Base-by-base conservation (phyloP, 345 rosid genomes). In the Arabis alpina region DNA sequence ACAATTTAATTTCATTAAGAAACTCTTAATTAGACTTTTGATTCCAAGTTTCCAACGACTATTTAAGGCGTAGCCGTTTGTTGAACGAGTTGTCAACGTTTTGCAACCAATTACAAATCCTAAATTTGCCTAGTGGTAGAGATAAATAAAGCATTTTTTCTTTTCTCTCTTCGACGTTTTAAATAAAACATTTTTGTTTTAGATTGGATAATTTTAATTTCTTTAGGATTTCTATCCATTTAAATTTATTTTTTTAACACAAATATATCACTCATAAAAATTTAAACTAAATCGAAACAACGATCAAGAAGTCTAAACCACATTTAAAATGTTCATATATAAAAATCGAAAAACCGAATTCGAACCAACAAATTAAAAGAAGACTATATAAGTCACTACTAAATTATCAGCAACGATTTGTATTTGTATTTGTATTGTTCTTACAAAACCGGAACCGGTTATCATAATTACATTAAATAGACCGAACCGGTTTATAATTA, bases 21-120 rank as follows among this genome's bases (percentile, higher is more conserved):
- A 43, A 27, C 25, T 32, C 12, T 12, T 30, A 7, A 42, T 9
- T 19, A 28, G 32, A 51, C 36, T 1, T 70, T 51, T 16, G 52
- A 40, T 25, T 39, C 23, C 43, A 51, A 50, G 44, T 61, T 41
- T n/a, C 58, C 41, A 59, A 50, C 42, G 32, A 19, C 16, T 52
- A 41, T 6, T 9, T 14, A 45, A 63, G 70, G 25, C 51, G 39
- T 56, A 48, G 51, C 25, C 32, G 52, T 54, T 63, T 25, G 70
- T 63, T 45, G 64, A 56, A 48, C 44, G 37, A 64, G 60, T 56
- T 73, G 60, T 64, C 53, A 24, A 55, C 51, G 52, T 2, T 48
- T 72, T 37, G 50, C 41, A 55, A 64, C 76, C 59, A 39, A 41
- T 39, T 48, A 64, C 34, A 25, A 28, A 8, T 39, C 13, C 60